Percentiles rank a stretch among this genome's conserved stretches.
Conservation (phyloP, 108 stramenopile genomes). For the Cylindrotheca fusiformis region DNA sequence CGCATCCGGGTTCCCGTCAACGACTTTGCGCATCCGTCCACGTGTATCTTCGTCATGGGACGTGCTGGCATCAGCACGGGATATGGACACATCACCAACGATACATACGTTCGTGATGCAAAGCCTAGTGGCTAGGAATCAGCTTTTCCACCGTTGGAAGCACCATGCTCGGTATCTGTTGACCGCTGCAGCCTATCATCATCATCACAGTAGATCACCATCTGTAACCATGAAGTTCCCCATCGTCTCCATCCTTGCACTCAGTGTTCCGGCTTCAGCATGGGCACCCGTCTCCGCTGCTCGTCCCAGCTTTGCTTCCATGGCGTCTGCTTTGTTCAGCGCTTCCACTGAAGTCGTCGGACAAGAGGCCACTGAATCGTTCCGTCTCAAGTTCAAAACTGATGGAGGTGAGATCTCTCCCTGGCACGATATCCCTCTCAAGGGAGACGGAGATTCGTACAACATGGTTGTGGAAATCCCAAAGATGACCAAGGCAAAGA, state of each 20-base stretch:
- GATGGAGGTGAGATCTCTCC: conserved; percentile 69
- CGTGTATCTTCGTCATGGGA: too few species aligned
- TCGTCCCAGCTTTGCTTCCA: conserved; percentile 13
- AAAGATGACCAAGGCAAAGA: conserved; percentile 98
- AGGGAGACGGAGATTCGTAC: conserved; percentile 51
- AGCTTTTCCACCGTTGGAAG: too few species aligned
- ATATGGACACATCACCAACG: too few species aligned
- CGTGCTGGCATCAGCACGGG: too few species aligned
- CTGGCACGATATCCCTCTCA: conserved; percentile 88
- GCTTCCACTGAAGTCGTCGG: conserved; percentile 58
- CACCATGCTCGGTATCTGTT: too few species aligned
- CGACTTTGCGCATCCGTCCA: too few species aligned
- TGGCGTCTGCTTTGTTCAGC: conserved; percentile 19
- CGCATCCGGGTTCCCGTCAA: too few species aligned
- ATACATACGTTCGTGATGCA: not conserved
- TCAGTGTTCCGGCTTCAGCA: conserved; percentile 42
- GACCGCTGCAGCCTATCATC: too few species aligned
- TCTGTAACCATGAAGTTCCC: conserved; percentile 61
- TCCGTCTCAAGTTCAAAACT: conserved; percentile 73
- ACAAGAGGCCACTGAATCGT: conserved; percentile 79
- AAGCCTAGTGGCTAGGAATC: not conserved
- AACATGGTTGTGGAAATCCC: conserved; percentile 98
- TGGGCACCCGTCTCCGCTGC: conserved; percentile 38
- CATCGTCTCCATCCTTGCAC: conserved; percentile 52
- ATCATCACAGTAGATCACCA: not conserved